Conservation (phyloP, 1,284 basidiomycete genomes). For the Ganoderma multipileum region DNA sequence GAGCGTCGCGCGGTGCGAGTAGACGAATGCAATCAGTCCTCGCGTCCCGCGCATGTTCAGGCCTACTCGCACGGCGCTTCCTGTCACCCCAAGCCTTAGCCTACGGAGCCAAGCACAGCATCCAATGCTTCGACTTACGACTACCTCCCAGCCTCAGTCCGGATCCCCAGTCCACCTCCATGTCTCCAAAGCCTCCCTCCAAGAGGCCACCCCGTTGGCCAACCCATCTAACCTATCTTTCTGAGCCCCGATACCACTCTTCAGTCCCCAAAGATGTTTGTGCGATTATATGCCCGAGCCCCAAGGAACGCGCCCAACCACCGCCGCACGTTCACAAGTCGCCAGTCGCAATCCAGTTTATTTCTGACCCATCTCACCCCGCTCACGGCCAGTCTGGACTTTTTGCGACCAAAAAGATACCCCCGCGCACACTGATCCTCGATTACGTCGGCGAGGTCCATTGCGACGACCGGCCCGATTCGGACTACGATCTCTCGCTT, state of each 20-base stretch:
- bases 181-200: not conserved
- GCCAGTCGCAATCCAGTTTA: constrained; percentile 34
- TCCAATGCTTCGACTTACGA: not conserved
- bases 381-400: constrained; percentile 80
- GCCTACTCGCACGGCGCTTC: constrained; percentile 20
- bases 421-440: constrained; percentile 70
- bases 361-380: constrained; percentile 47
- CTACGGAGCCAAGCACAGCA: not conserved
- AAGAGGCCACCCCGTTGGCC: constrained; percentile 59
- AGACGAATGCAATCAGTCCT: constrained; percentile 27
- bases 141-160: not conserved
- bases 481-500: constrained; percentile 89
- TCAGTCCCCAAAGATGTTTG: constrained; percentile 54
- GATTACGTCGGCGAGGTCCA: constrained; percentile 91
- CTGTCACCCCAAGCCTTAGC: constrained; percentile 3
- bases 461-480: constrained; percentile 69
- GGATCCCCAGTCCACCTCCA: not conserved
- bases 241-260: constrained; percentile 53
- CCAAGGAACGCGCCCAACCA: not conserved
- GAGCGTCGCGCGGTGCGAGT: constrained; percentile 18
- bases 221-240: constrained; percentile 51
- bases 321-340: constrained; percentile 10
- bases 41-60: constrained; percentile 29
- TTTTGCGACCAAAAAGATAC: constrained; percentile 78
- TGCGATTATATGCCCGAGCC: constrained; percentile 27